Conservation (phyloP, 352 stramenopile genomes). For the Peronospora destructor region DNA sequence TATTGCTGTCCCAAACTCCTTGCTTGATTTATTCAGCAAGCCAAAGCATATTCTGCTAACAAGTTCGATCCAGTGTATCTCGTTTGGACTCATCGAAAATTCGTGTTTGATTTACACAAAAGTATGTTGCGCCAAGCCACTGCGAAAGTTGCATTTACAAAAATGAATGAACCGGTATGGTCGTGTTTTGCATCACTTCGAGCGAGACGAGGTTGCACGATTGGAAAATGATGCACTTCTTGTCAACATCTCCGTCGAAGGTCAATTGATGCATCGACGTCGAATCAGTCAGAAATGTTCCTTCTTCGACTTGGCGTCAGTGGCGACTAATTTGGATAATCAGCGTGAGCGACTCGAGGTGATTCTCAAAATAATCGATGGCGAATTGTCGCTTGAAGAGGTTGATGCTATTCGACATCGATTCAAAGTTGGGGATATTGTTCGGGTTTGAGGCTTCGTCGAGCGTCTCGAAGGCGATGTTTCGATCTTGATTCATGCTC, state of each 20-base stretch:
- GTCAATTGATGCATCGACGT: conserved; percentile 67
- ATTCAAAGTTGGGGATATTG: conserved; percentile 63
- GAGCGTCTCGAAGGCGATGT: conserved; percentile 27
- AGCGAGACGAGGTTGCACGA: conserved; percentile 25
- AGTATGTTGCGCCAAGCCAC: too few relatives aligned
- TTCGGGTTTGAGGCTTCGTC: conserved; percentile 52
- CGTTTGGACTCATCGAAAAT: too few relatives aligned
- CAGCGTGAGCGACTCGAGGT: conserved; percentile 51
- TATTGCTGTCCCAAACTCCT: too few relatives aligned
- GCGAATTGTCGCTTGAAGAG: conserved; percentile 52
- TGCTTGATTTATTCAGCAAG: too few relatives aligned
- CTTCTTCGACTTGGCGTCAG: conserved; percentile 64
- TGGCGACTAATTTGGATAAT: conserved; percentile 8
- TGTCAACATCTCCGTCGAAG: conserved; percentile 46
- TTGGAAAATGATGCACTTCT: conserved; percentile 21
- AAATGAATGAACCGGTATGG: conserved; percentile 29
- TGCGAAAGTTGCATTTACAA: too few relatives aligned
- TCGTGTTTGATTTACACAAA: too few relatives aligned
- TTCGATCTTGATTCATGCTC: conserved; percentile 41
- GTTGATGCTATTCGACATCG: conserved; percentile 54
- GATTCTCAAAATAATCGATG: conserved; percentile 71
- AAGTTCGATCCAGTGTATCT: too few relatives aligned
- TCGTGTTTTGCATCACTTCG: conserved; percentile 46
- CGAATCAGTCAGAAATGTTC: conserved; percentile 68
- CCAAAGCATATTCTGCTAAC: too few relatives aligned